Conservation (phyloP, 2,329 filamentous ascomycete genomes). For the Penicillium olsonii region DNA sequence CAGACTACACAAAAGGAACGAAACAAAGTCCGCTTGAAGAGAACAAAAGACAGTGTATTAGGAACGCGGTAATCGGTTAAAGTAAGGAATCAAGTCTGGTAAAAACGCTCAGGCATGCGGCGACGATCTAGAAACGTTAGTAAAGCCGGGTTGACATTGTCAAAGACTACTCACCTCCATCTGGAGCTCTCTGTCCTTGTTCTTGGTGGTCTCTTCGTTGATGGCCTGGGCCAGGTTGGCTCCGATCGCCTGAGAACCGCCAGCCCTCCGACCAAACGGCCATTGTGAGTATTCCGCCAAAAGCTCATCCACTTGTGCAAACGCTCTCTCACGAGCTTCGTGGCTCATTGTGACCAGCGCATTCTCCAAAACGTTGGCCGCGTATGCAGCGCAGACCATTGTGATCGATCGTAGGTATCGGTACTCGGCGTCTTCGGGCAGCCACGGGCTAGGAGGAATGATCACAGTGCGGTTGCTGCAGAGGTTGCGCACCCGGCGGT, state of each 20-base stretch:
- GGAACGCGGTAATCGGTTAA: conserved; percentile 46
- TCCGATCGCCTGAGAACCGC: conserved; percentile 78
- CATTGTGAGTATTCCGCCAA: conserved; percentile 96
- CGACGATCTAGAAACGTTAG: conserved; percentile 64
- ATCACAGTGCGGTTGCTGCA: conserved; percentile 94
- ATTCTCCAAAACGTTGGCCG: conserved; percentile 96
- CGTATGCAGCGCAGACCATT: conserved; percentile 98
- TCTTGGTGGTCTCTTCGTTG: conserved; percentile 79
- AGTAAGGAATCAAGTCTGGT: conserved; percentile 95
- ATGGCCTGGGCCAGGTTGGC: conserved; percentile 89
- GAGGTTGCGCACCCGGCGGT: conserved; percentile 86
- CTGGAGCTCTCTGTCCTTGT: conserved; percentile 92
- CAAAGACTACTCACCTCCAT: conserved; percentile 70
- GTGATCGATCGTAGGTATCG: conserved; percentile 86
- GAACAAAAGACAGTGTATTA: conserved; percentile 27
- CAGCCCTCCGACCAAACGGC: conserved; percentile 82
- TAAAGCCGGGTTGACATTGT: not conserved
- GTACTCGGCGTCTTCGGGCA: conserved; percentile 93
- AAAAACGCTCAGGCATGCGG: conserved; percentile 95
- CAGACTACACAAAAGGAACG: conserved; percentile 32
- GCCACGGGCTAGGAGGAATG: conserved; percentile 79
- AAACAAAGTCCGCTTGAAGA: conserved; percentile 7
- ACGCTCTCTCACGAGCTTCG: conserved; percentile 89
- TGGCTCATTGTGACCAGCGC: conserved; percentile 92
- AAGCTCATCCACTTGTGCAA: conserved; percentile 94